These are phyloP conservation scores for barley (Hordeum vulgare) DNA, from an alignment of 176 grass and related monocot species.

Conservation along the genomic window DNA sequence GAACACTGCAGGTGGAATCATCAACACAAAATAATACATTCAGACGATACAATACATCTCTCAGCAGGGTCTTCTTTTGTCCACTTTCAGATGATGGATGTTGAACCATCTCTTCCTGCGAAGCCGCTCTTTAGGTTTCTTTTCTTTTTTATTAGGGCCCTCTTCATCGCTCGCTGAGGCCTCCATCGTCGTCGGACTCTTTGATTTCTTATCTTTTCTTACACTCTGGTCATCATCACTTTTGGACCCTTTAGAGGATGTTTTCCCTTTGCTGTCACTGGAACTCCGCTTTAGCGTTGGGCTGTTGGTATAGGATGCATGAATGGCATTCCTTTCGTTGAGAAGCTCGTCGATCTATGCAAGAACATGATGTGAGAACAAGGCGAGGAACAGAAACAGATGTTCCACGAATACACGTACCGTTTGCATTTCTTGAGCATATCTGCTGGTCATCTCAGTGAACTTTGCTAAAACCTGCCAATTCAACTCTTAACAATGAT, in stretches of 20 bases:
- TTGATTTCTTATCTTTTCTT: constrained; percentile 54
- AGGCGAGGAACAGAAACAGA: neutral
- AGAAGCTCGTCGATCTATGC: constrained; percentile 88
- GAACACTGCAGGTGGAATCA: neutral
- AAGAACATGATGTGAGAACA: constrained; percentile 5
- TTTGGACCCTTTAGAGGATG: constrained; percentile 50
- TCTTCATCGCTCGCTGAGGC: constrained; percentile 27
- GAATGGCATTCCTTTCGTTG: constrained; percentile 77
- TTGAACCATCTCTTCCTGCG: constrained; percentile 92
- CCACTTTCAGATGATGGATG: constrained; percentile 85
- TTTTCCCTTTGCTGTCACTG: constrained; percentile 62
- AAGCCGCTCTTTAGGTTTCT: constrained; percentile 51
- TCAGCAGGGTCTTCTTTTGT: constrained; percentile 95
- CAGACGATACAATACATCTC: constrained; percentile 13
- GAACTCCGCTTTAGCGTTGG: constrained; percentile 56
- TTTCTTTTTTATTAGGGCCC: constrained; percentile 30
- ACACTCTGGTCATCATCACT: constrained; percentile 42
- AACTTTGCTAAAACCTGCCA: constrained; percentile 82
- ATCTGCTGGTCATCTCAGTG: constrained; percentile 91
- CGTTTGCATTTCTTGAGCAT: constrained; percentile 92
- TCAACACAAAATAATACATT: constrained; percentile 2
- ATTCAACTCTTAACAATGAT: constrained; percentile 5
- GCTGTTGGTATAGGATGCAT: constrained; percentile 85
- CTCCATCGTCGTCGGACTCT: constrained; percentile 16
- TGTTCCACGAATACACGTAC: constrained; percentile 38